Conservation (phyloP, 345 rosid genomes). For the Gossypium anomalum region DNA sequence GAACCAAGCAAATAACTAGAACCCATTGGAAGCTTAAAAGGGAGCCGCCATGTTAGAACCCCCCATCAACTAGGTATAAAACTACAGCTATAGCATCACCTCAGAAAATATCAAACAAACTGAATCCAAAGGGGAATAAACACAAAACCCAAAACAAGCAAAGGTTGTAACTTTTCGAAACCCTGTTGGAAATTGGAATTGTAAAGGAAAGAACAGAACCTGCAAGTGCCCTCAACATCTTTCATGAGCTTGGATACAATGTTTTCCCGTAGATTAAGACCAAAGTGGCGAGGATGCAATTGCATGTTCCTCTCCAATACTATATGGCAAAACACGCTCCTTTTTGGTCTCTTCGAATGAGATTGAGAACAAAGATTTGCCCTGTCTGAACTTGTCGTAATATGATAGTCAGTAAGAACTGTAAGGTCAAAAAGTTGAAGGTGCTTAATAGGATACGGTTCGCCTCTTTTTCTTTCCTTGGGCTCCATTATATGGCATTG, state of each 20-base stretch:
- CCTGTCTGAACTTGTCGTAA: neutral
- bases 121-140: too few relatives aligned
- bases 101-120: too few relatives aligned
- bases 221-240: conserved; percentile 94
- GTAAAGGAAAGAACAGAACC: conserved; percentile 27
- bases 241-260: conserved; percentile 86
- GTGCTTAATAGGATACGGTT: neutral
- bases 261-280: conserved; percentile 74
- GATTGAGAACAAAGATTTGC: neutral
- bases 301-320: conserved; percentile 90
- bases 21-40: neutral
- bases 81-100: neutral
- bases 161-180: neutral
- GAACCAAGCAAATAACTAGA: neutral
- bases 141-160: conserved; percentile 7
- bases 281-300: conserved; percentile 81
- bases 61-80: neutral
- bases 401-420: neutral
- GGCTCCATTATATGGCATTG: neutral
- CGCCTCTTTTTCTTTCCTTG: neutral
- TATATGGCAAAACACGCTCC: conserved; percentile 78
- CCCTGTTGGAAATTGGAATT: neutral
- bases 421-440: neutral
- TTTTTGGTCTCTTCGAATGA: neutral
- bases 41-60: neutral